Evolutionary conservation across 2,329 filamentous ascomycete species (phyloP).

Genomic region (Fusarium papillatum): DNA sequence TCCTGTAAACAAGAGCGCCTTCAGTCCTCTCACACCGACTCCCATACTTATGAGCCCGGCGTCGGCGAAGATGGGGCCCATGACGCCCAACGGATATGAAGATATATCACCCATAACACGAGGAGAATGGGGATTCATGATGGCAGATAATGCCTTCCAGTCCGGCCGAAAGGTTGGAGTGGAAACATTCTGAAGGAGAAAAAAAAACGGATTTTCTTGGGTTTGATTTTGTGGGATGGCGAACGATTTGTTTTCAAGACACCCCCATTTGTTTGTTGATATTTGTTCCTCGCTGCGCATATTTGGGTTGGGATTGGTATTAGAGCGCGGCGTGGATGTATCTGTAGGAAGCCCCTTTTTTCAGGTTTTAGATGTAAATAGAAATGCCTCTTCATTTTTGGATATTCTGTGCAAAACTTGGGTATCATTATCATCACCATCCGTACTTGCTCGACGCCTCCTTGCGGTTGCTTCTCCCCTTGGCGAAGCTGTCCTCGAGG

Average conservation of each 20-base stretch:
- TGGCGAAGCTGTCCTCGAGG: slow-evolving; percentile 91
- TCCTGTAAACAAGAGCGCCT: slow-evolving; percentile 32
- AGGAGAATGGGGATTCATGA: slow-evolving; percentile 74
- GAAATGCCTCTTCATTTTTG: slow-evolving; percentile 19
- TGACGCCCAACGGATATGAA: slow-evolving; percentile 71
- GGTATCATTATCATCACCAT: slow-evolving; percentile 66
- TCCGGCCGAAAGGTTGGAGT: slow-evolving; percentile 62
- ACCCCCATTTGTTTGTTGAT: slow-evolving; percentile 16
- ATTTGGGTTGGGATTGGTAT: slow-evolving; percentile 21
- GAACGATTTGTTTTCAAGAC: slow-evolving; percentile 23
- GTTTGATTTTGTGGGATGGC: slow-evolving; percentile 14
- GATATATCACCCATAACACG: slow-evolving; percentile 74
- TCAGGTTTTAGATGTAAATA: slow-evolving; percentile 8
- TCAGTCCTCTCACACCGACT: slow-evolving; percentile 40
- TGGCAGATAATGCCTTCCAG: slow-evolving; percentile 61
- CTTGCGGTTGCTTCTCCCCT: slow-evolving; percentile 82
- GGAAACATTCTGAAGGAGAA: slow-evolving; percentile 46
- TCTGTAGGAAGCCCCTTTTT: not conserved
- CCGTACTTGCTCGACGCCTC: slow-evolving; percentile 89
- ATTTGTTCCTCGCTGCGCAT: slow-evolving; percentile 13
- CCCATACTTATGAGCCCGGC: slow-evolving; percentile 39
- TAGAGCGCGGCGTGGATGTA: slow-evolving; percentile 21
- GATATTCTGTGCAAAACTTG: slow-evolving; percentile 19
- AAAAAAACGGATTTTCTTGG: slow-evolving; percentile 1
- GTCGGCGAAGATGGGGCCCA: slow-evolving; percentile 56